Conservation (phyloP, 2,329 filamentous ascomycete genomes). For the Harringtonia lauricola region DNA sequence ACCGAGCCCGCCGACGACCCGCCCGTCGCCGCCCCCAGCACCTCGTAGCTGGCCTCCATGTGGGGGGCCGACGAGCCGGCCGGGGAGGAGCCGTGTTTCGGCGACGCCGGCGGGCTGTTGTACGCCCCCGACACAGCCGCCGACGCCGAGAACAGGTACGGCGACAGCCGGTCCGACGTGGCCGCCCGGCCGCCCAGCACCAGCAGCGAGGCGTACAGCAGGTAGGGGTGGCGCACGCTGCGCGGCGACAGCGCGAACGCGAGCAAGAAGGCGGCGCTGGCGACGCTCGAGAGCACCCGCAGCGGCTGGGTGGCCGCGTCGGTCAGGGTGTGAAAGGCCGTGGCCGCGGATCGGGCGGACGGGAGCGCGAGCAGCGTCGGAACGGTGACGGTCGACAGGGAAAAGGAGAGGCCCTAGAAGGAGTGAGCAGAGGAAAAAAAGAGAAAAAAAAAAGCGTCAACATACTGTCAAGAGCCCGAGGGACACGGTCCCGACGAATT, state of each 20-base stretch:
- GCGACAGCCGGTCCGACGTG: constrained; percentile 36
- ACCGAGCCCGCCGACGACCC: constrained; percentile 7
- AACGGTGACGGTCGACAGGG: constrained; percentile 65
- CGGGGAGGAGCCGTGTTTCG: constrained; percentile 4
- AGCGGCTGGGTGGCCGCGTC: constrained; percentile 53
- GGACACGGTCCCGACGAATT: constrained; percentile 87
- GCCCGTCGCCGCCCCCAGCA: constrained; percentile 20
- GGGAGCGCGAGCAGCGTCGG: constrained; percentile 74
- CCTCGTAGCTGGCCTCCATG: constrained; percentile 64
- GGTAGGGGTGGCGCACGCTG: constrained; percentile 72
- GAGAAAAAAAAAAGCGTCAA: constrained; percentile 10
- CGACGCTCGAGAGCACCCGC: constrained; percentile 55
- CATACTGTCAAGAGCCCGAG: constrained; percentile 80
- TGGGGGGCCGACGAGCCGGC: constrained; percentile 18
- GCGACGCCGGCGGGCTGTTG: constrained; percentile 11
- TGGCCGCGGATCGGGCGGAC: constrained; percentile 58
- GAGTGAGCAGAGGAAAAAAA: neutral
- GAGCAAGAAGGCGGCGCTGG: constrained; percentile 61
- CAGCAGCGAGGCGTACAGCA: constrained; percentile 72
- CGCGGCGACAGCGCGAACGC: constrained; percentile 69
- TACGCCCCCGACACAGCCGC: constrained; percentile 13
- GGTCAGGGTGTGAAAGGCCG: constrained; percentile 59
- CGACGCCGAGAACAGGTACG: constrained; percentile 25
- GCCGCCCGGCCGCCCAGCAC: constrained; percentile 49
- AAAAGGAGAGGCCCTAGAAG: constrained; percentile 74